Evolutionary conservation across 139 green algal genomes (phyloP).

Genomic region (Tetraselmis chui): DNA sequence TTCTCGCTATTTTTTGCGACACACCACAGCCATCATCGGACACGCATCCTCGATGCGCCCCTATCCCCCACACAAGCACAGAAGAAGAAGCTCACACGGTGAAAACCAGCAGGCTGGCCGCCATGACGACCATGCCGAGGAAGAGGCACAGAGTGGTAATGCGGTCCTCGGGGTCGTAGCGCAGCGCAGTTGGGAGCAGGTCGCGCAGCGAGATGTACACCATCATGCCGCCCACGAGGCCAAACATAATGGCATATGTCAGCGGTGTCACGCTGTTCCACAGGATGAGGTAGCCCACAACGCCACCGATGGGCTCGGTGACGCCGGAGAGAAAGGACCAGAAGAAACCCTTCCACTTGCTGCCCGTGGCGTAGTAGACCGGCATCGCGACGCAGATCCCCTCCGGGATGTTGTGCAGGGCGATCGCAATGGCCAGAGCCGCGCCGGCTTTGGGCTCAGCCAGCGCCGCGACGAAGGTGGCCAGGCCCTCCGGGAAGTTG

Average conservation of each 20-base stretch:
- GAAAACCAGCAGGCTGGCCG: slow-evolving; percentile 58
- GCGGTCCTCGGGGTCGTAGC: slow-evolving; percentile 59
- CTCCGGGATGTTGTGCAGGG: slow-evolving; percentile 75
- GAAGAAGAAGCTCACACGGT: too few species aligned
- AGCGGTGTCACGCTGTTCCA: background rate
- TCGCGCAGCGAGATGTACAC: slow-evolving; percentile 69
- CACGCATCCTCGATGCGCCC: too few species aligned
- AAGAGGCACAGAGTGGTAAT: slow-evolving; percentile 36
- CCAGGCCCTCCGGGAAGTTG: slow-evolving; percentile 80
- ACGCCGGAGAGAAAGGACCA: slow-evolving; percentile 58
- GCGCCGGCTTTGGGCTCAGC: slow-evolving; percentile 40
- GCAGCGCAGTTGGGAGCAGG: slow-evolving; percentile 69
- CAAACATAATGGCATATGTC: slow-evolving; percentile 52
- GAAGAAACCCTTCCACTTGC: slow-evolving; percentile 57
- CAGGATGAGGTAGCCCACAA: slow-evolving; percentile 44
- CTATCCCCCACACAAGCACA: too few species aligned
- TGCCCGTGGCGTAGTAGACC: slow-evolving; percentile 83
- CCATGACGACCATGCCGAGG: slow-evolving; percentile 67
- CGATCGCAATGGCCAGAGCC: slow-evolving; percentile 65
- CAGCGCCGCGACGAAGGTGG: slow-evolving; percentile 53
- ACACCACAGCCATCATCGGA: too few species aligned
- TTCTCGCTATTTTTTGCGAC: too few species aligned
- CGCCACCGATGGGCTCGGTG: slow-evolving; percentile 60
- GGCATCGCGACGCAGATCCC: slow-evolving; percentile 82
- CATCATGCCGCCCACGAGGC: slow-evolving; percentile 73